Conservation (phyloP, 2,329 filamentous ascomycete genomes). For the Aspergillus udagawae region DNA sequence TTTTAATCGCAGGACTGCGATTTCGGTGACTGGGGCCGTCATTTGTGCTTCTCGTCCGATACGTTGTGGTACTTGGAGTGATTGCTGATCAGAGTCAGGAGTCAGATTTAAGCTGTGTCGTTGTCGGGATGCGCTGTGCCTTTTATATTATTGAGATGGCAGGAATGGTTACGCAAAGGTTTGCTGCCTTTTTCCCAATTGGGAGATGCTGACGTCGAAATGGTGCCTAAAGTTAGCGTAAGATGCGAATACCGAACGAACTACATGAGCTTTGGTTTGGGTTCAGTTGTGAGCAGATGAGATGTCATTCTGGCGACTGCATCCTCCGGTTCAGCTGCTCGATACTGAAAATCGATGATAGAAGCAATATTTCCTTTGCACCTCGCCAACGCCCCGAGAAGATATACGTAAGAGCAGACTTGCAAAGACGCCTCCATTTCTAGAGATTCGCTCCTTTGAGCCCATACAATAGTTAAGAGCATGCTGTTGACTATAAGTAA, state of each 20-base stretch:
- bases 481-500: neutral
- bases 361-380: neutral
- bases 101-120: neutral
- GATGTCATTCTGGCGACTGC: neutral
- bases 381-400: neutral
- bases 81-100: neutral
- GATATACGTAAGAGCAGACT: neutral
- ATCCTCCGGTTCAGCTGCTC: neutral
- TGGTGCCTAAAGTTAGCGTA: neutral
- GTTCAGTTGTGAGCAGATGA: neutral
- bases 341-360: neutral
- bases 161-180: neutral
- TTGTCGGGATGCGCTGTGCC: neutral
- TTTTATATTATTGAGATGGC: neutral
- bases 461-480: neutral
- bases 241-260: neutral
- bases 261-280: neutral
- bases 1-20: slow-evolving; percentile 41
- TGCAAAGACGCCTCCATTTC: neutral
- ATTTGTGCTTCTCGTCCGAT: neutral
- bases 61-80: neutral
- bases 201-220: neutral
- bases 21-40: slow-evolving; percentile 34
- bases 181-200: neutral
- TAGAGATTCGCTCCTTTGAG: neutral